A percentile compares a stretch with the other conserved stretches of the same genome.
phyloP scores from a whole-genome alignment of 352 stramenopile species.

The Thraustochytrium striatum region DNA sequence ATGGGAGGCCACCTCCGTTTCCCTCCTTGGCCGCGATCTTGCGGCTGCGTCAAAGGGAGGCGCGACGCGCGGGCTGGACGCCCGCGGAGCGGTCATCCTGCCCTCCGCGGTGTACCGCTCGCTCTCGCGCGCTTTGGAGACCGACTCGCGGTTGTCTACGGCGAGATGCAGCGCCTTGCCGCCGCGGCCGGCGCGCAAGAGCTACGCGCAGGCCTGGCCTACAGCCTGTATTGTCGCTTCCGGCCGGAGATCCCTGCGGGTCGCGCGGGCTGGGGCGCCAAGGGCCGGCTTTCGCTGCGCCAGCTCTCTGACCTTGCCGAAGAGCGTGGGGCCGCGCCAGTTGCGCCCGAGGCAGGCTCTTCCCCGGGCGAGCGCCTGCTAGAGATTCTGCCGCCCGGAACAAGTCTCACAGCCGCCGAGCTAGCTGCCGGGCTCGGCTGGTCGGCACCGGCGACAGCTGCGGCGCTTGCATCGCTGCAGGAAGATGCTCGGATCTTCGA shows the following conservation, averaged over 20 bases:
- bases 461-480: too few species aligned
- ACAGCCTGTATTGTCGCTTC: constrained; percentile 27
- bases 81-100: not conserved
- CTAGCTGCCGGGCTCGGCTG: too few species aligned
- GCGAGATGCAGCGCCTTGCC: not conserved
- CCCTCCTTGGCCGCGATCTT: not conserved
- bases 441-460: too few species aligned
- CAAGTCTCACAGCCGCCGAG: too few species aligned
- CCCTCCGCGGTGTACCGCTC: not conserved
- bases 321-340: too few species aligned
- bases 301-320: not conserved
- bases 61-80: not conserved
- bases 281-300: constrained; percentile 2
- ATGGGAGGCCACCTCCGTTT: not conserved
- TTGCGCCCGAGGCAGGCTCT: too few species aligned
- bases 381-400: too few species aligned
- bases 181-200: not conserved
- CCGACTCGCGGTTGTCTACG: not conserved
- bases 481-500: too few species aligned
- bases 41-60: not conserved
- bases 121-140: not conserved
- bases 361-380: too few species aligned
- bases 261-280: constrained; percentile 29
- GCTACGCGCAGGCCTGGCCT: not conserved
- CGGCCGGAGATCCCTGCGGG: not conserved